Conservation (phyloP, 2,329 filamentous ascomycete species). For the Keithomyces neogunnii region DNA sequence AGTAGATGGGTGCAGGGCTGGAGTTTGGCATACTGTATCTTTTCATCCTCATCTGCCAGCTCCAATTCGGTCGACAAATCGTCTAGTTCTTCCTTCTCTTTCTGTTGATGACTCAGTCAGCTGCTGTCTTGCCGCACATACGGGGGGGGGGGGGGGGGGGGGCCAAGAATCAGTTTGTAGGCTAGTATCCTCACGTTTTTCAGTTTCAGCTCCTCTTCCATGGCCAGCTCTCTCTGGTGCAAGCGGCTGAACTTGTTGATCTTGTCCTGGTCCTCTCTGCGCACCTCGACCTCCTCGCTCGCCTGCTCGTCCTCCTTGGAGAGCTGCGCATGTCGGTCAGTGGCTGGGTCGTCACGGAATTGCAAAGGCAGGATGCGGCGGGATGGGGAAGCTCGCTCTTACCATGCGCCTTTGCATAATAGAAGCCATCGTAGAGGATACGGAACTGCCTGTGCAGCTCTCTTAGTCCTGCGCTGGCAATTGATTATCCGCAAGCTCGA, state of each 20-base stretch:
- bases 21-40: slow-evolving; percentile 58
- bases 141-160: background rate
- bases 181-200: slow-evolving; percentile 58
- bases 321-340: slow-evolving; percentile 48
- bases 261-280: slow-evolving; percentile 95
- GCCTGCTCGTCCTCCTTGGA: slow-evolving; percentile 82
- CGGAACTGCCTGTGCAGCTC: background rate
- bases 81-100: slow-evolving; percentile 96
- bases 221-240: slow-evolving; percentile 71
- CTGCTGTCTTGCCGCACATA: background rate
- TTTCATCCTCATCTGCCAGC: slow-evolving; percentile 89
- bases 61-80: slow-evolving; percentile 88
- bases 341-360: background rate
- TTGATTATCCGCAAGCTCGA: too few relatives aligned
- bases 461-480: background rate
- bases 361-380: too few relatives aligned
- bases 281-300: slow-evolving; percentile 82
- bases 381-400: slow-evolving; percentile 12
- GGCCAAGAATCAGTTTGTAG: background rate
- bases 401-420: slow-evolving; percentile 56
- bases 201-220: slow-evolving; percentile 72
- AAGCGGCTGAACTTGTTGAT: slow-evolving; percentile 97
- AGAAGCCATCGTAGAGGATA: slow-evolving; percentile 25
- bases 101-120: slow-evolving; percentile 43
- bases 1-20: slow-evolving; percentile 22